Evolutionary conservation across 2,329 filamentous ascomycete species (phyloP).

Genomic region (Colletotrichum incanum): DNA sequence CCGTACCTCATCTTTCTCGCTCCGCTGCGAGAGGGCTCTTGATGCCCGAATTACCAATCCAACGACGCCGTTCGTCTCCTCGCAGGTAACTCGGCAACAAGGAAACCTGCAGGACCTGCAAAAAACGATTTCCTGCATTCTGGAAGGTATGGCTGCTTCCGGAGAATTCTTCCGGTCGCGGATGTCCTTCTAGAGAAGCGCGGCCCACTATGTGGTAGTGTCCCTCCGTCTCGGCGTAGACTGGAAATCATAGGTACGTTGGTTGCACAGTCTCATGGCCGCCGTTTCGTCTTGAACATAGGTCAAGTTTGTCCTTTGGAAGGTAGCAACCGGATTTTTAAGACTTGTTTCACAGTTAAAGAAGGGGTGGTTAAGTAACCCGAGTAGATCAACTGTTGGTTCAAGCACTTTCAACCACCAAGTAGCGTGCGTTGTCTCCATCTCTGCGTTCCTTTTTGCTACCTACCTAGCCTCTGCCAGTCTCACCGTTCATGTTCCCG

Average conservation of each 20-base stretch:
- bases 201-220: slow-evolving; percentile 9
- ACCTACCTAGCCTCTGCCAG: background rate
- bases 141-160: background rate
- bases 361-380: background rate
- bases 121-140: background rate
- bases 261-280: background rate
- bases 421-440: background rate
- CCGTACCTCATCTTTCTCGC: slow-evolving; percentile 39
- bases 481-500: background rate
- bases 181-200: background rate
- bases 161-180: background rate
- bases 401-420: background rate
- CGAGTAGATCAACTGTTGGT: background rate
- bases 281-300: background rate
- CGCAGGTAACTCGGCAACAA: background rate
- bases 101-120: no score
- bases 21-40: slow-evolving; percentile 27
- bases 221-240: slow-evolving; percentile 14
- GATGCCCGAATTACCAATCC: slow-evolving; percentile 42
- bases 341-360: background rate
- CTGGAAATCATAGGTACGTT: background rate
- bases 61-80: background rate
- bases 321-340: background rate
- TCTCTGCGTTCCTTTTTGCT: background rate
- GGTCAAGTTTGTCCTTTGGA: no score